Evolutionary conservation across 352 stramenopile species (phyloP), one percentile per base, ranked within the genome.

Genomic region (Saprolegnia parasitica): DNA sequence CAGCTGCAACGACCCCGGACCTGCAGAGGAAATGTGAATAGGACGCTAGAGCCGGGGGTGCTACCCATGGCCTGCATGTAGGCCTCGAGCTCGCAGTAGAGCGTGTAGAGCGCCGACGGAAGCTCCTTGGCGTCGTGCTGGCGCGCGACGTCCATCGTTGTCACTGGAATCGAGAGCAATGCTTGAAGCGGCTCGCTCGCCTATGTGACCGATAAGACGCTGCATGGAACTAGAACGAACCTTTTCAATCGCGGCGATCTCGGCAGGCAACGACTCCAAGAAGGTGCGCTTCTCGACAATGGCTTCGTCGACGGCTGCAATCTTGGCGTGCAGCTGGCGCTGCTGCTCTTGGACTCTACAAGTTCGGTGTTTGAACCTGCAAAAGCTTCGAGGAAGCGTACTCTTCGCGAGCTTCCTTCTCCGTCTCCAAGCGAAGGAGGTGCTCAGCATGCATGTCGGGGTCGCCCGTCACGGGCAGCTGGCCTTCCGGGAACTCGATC

Each of bases 51-150:
- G 16, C 6, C 4, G 23, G 1, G 42, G 42, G 72, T 74, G 35
- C 83, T 77, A 65, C 84, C 88, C 6, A 80, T 81, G 11, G 66
- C 79, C 52, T 81, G 75, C 56, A 52, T 49, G 47, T 91, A 93
- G 0, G 81, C 83, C 21, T 93, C 81, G 8, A 93, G 65, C 65
- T 93, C 85, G 57, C 81, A 89, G 55, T 81, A 93, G 4, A 93
- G 65, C 57, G 78, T 76, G 67, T 90, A 93, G 23, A 93, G 64
- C 26, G 85, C 81, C 21, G 80, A 75, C 0, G 85, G 24, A 0
- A 90, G 74, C 65, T 86, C 73, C 21, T 62, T 81, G 4, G 85
- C 85, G 8, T 78, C 62, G 11, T 77, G 73, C 42, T 90, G 83
- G 35, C 74, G 72, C 23, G 64, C 73, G 15, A 81, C 71, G 29